A percentile compares a stretch with the other conserved stretches of the same genome.
These are phyloP conservation scores for Boletus calvinii DNA, from an alignment of 1,284 basidiomycete species.

Conservation along the genomic window DNA sequence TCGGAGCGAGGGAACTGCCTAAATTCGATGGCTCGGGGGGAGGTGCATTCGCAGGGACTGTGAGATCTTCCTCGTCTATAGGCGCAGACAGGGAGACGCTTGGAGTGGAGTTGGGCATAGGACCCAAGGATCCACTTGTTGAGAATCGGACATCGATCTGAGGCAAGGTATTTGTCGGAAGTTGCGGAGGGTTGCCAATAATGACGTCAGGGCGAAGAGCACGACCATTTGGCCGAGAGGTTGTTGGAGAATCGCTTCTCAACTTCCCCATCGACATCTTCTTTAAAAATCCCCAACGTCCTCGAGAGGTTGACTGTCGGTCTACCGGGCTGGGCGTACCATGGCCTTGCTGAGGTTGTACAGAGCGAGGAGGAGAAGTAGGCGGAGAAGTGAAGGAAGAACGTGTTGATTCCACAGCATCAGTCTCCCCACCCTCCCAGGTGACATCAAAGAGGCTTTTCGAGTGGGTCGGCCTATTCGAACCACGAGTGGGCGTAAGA, in stretches of 20 bases:
- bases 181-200: conserved; percentile 16
- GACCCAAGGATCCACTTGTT: conserved; percentile 57
- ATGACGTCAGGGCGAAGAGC: conserved; percentile 20
- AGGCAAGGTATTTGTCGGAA: conserved; percentile 44
- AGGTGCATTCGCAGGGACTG: conserved; percentile 1
- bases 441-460: conserved; percentile 47
- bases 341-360: conserved; percentile 14
- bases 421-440: conserved; percentile 27
- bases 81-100: conserved; percentile 31
- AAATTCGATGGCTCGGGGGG: conserved; percentile 21
- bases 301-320: conserved; percentile 32
- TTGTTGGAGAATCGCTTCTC: conserved; percentile 51
- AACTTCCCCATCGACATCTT: conserved; percentile 96
- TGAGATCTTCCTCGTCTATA: conserved; percentile 24
- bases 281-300: conserved; percentile 90
- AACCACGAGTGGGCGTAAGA: conserved; percentile 35
- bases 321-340: conserved; percentile 26
- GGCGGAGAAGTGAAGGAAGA: conserved; percentile 32
- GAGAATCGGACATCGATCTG: conserved; percentile 71
- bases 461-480: conserved; percentile 45
- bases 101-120: conserved; percentile 36
- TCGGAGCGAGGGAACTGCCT: conserved; percentile 48
- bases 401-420: conserved; percentile 16
- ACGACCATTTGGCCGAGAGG: conserved; percentile 25
- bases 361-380: conserved; percentile 31